Percentiles rank a stretch among this genome's conserved stretches.
These are phyloP conservation scores for Barbatosphaeria neglecta DNA, from an alignment of 495 filamentous ascomycete species.

Conservation along the genomic window DNA sequence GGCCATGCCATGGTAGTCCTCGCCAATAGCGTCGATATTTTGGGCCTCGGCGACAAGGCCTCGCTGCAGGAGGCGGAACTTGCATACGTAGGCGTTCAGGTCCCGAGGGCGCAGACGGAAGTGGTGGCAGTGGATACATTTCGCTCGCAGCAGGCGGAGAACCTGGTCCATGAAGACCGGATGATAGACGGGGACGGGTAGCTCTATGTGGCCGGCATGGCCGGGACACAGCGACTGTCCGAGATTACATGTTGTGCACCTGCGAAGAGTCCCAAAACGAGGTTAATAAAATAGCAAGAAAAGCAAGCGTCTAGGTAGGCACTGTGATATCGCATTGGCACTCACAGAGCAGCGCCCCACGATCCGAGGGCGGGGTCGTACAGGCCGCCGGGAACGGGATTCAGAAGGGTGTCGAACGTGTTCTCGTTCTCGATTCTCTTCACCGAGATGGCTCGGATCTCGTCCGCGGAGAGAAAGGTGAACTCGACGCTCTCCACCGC, in stretches of 20 bases:
- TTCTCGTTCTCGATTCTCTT: constrained; percentile 80
- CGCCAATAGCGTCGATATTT: constrained; percentile 46
- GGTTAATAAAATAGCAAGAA: constrained; percentile 1
- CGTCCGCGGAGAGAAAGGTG: constrained; percentile 62
- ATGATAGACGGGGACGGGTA: constrained; percentile 87
- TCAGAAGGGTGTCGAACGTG: constrained; percentile 80
- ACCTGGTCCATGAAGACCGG: constrained; percentile 87
- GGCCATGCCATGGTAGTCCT: constrained; percentile 26
- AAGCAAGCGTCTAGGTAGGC: too few relatives aligned
- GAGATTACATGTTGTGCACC: constrained; percentile 82
- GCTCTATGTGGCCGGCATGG: constrained; percentile 88
- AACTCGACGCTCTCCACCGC: constrained; percentile 83
- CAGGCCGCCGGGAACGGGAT: constrained; percentile 76
- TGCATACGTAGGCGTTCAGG: constrained; percentile 68
- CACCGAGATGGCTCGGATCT: constrained; percentile 82
- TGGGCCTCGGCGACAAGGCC: constrained; percentile 67
- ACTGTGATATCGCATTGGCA: too few relatives aligned
- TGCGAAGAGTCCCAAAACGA: constrained; percentile 23
- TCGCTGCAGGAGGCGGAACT: constrained; percentile 73
- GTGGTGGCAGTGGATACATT: constrained; percentile 81
- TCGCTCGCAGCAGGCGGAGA: constrained; percentile 66
- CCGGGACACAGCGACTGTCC: constrained; percentile 72
- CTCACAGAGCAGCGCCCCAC: constrained; percentile 71
- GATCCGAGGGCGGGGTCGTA: constrained; percentile 93
- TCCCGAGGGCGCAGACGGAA: constrained; percentile 62